Percentiles rank a stretch among this genome's conserved stretches.
Conservation (phyloP, 1,139 yeast species). For the Suhomyces bokatorum region DNA sequence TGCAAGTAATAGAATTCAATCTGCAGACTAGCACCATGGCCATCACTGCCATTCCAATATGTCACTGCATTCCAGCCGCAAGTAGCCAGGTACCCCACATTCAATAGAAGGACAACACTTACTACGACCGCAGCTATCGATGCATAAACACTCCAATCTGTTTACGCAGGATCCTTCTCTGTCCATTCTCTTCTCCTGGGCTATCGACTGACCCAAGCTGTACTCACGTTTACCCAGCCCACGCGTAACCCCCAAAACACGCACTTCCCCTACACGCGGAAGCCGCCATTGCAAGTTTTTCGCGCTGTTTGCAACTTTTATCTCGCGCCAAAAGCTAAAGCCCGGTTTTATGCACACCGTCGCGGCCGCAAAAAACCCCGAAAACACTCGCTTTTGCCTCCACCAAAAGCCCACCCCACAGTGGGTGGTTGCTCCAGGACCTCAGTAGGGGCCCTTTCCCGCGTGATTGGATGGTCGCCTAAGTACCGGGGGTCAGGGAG, state of each 20-base stretch:
- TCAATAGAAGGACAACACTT: no score
- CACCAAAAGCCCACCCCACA: background rate
- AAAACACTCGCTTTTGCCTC: background rate
- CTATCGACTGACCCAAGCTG: background rate
- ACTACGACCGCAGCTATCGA: no score
- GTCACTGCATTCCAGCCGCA: no score
- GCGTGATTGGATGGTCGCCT: background rate
- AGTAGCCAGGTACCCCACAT: no score
- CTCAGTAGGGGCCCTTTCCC: background rate
- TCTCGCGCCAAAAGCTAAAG: background rate
- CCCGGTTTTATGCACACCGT: background rate
- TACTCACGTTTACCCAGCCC: background rate
- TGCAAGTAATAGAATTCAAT: no score
- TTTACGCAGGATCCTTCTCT: no score
- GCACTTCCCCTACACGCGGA: background rate
- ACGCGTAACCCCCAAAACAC: background rate
- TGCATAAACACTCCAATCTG: no score
- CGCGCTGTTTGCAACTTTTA: background rate
- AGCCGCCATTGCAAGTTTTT: background rate
- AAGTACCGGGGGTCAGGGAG: background rate
- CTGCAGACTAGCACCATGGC: no score
- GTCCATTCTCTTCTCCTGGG: no score
- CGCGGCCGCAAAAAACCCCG: constrained; percentile 3
- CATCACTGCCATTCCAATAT: no score
- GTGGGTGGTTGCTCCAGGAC: background rate